Percentiles rank a stretch among this genome's conserved stretches.
phyloP scores from a whole-genome alignment of 768 basidiomycete species.

The Lyophyllum semitale region DNA sequence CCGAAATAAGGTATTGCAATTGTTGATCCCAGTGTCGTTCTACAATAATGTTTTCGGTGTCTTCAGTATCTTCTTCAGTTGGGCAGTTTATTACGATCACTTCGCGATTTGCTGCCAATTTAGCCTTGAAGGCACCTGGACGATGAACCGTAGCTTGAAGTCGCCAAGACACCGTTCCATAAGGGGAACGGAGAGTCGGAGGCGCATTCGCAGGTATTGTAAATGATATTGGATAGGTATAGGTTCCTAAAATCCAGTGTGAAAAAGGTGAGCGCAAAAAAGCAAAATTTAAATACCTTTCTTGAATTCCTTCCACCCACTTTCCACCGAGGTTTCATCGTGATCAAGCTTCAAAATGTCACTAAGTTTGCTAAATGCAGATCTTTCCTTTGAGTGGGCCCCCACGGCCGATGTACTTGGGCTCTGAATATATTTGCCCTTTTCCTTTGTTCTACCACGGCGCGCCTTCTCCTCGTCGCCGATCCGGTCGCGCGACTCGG shows the following conservation, averaged over 20 bases:
- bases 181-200: constrained; percentile 73
- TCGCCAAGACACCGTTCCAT: constrained; percentile 77
- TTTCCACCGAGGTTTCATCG: constrained; percentile 42
- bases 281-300: constrained; percentile 54
- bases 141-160: constrained; percentile 83
- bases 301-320: constrained; percentile 85
- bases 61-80: constrained; percentile 84
- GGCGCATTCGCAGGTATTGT: constrained; percentile 79
- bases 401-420: constrained; percentile 9
- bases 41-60: constrained; percentile 75
- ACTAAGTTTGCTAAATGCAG: constrained; percentile 37
- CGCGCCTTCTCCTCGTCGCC: constrained; percentile 21
- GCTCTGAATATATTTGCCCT: constrained; percentile 13
- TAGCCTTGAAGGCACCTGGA: constrained; percentile 77
- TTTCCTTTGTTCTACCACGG: constrained; percentile 38
- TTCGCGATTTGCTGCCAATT: constrained; percentile 68
- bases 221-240: constrained; percentile 94
- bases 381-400: constrained; percentile 29
- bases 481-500: constrained; percentile 17
- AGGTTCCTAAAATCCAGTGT: constrained; percentile 62
- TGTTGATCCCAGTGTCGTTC: constrained; percentile 92
- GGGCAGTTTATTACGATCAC: constrained; percentile 77
- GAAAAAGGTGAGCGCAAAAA: not conserved
- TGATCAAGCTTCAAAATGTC: constrained; percentile 40
- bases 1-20: constrained; percentile 75